These are phyloP conservation scores for Rhynchospora tenuis DNA, from an alignment of 176 grass and related monocot species.

Conservation along the genomic window DNA sequence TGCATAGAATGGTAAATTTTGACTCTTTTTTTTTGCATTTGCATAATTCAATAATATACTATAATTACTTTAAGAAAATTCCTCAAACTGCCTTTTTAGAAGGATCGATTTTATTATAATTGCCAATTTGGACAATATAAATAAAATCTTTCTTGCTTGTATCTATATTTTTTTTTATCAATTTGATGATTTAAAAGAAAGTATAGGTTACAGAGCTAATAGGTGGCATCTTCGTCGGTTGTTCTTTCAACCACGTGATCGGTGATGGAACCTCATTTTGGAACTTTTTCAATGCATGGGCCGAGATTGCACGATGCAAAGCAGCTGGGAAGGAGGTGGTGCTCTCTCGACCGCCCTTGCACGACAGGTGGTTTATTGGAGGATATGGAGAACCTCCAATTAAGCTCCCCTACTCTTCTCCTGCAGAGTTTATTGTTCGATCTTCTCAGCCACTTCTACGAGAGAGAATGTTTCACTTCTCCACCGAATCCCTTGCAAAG, in stretches of 20 bases:
- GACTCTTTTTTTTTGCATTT: too few species aligned
- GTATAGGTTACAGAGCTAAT: constrained; percentile 35
- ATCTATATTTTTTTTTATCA: too few species aligned
- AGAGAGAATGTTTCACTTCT: constrained; percentile 60
- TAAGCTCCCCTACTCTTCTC: constrained; percentile 33
- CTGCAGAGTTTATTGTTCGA: constrained; percentile 18
- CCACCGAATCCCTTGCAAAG: constrained; percentile 7
- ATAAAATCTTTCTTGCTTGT: too few species aligned
- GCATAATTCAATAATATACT: too few species aligned
- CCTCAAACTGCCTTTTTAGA: too few species aligned
- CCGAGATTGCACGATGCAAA: constrained; percentile 24
- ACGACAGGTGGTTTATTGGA: constrained; percentile 44
- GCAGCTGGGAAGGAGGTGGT: background rate
- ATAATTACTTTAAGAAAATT: too few species aligned
- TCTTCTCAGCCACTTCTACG: constrained; percentile 7
- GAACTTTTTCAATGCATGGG: constrained; percentile 52
- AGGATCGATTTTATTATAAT: too few species aligned
- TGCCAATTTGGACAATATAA: too few species aligned
- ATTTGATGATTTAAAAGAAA: background rate
- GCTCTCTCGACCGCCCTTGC: background rate
- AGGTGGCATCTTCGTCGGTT: constrained; percentile 54
- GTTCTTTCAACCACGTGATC: constrained; percentile 54
- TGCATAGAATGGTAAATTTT: too few species aligned
- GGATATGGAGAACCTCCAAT: background rate
- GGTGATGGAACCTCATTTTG: constrained; percentile 58